Conservation (phyloP, 768 basidiomycete species). For the Trametes cubensis region DNA sequence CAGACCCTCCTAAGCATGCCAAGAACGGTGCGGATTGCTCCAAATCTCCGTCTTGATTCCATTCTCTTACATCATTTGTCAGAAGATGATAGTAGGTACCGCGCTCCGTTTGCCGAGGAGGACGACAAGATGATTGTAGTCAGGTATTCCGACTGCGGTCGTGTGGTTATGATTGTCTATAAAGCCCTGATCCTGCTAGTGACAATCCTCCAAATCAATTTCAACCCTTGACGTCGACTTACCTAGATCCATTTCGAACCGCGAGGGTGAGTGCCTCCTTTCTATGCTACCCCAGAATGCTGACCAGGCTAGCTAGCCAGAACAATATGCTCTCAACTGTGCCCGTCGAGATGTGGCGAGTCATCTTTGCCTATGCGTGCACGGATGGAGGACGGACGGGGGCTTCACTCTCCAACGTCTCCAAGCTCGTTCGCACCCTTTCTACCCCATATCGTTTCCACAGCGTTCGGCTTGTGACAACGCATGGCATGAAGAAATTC, state of each 20-base stretch:
- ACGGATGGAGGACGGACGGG: conserved; percentile 3
- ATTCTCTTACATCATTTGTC: too few species aligned
- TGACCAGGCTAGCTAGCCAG: background rate
- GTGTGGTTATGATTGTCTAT: background rate
- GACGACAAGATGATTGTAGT: too few species aligned
- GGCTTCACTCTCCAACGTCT: background rate
- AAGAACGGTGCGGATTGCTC: too few species aligned
- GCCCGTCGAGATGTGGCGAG: conserved; percentile 7
- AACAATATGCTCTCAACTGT: background rate
- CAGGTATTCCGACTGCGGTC: too few species aligned
- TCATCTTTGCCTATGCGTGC: conserved; percentile 12
- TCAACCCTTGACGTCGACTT: too few species aligned
- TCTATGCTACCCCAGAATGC: background rate
- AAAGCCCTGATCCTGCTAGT: background rate
- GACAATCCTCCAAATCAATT: too few species aligned
- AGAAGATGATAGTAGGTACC: too few species aligned
- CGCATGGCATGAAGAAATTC: conserved; percentile 1
- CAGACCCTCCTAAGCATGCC: too few species aligned
- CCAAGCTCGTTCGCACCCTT: background rate
- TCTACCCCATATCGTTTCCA: conserved; percentile 8
- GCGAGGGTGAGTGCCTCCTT: background rate
- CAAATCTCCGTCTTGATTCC: too few species aligned
- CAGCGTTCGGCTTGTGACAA: conserved; percentile 7
- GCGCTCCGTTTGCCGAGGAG: too few species aligned
- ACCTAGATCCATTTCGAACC: too few species aligned